Percentiles rank a stretch among this genome's conserved stretches.
These are phyloP conservation scores for Hippophae gyantsensis DNA, from an alignment of 306 rosid species.

Conservation along the genomic window DNA sequence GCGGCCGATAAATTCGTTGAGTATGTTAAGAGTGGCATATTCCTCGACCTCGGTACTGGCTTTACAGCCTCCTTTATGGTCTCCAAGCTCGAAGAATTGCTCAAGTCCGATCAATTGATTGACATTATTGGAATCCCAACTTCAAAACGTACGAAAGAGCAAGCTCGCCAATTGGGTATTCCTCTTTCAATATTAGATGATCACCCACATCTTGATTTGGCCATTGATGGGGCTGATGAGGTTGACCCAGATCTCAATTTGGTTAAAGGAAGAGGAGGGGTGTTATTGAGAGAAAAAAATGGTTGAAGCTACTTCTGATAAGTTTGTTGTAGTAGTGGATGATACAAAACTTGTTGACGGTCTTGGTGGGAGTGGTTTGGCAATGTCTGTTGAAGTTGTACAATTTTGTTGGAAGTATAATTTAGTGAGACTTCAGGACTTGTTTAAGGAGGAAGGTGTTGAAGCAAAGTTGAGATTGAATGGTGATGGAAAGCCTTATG, in stretches of 20 bases:
- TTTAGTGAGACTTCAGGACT: constrained; percentile 40
- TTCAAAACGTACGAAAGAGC: constrained; percentile 76
- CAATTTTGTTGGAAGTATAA: constrained; percentile 86
- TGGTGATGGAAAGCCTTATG: constrained; percentile 42
- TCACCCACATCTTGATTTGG: constrained; percentile 61
- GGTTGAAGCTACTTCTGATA: constrained; percentile 79
- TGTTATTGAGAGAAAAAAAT: constrained; percentile 62
- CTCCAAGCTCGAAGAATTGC: constrained; percentile 58
- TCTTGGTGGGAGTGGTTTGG: constrained; percentile 63
- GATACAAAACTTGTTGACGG: constrained; percentile 63
- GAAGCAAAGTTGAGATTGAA: constrained; percentile 61
- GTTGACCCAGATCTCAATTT: constrained; percentile 66
- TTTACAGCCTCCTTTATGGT: constrained; percentile 90
- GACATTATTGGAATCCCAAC: constrained; percentile 69
- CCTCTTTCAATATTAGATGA: constrained; percentile 73
- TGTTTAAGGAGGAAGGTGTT: constrained; percentile 59
- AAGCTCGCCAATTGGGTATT: constrained; percentile 61
- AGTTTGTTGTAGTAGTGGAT: constrained; percentile 62
- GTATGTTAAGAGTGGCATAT: constrained; percentile 68
- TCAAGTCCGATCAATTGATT: constrained; percentile 43
- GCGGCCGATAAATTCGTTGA: constrained; percentile 87
- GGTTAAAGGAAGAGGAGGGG: constrained; percentile 84
- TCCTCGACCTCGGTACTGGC: constrained; percentile 85
- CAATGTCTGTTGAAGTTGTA: constrained; percentile 89
- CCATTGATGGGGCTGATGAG: constrained; percentile 85